phyloP scores from a whole-genome alignment of 768 basidiomycete genomes.

The Pleurotus ostreatus region DNA sequence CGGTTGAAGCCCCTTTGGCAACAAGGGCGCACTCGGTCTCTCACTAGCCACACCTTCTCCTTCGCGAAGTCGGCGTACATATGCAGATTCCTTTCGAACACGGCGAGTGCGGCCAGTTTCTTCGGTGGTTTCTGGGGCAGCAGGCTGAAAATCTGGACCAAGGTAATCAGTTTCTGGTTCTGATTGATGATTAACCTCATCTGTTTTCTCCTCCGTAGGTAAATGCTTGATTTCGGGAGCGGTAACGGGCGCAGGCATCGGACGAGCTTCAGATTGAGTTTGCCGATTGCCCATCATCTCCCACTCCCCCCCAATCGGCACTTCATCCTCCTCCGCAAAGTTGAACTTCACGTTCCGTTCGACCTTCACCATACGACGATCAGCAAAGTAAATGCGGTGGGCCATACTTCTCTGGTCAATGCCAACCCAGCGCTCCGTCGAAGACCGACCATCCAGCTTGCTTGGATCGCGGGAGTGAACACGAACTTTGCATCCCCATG shows the following conservation, averaged over 20 bases:
- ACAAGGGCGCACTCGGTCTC: neutral
- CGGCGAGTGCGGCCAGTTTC: conserved; percentile 4
- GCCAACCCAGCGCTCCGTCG: conserved; percentile 31
- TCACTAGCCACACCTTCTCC: conserved; percentile 11
- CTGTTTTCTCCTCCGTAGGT: no score
- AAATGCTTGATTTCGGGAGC: no score
- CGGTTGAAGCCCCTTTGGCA: conserved; percentile 12
- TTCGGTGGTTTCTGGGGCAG: neutral
- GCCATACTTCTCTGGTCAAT: conserved; percentile 25
- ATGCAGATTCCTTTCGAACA: conserved; percentile 10
- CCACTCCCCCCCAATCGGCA: conserved; percentile 17
- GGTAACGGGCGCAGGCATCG: neutral
- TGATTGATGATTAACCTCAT: neutral
- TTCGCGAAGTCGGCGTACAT: conserved; percentile 8
- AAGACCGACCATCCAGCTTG: conserved; percentile 21
- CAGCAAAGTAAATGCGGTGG: conserved; percentile 29
- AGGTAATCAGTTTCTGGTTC: neutral
- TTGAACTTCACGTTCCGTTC: conserved; percentile 20
- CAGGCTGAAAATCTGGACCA: neutral
- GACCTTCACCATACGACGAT: conserved; percentile 17
- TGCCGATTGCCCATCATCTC: neutral
- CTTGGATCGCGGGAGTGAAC: conserved; percentile 19
- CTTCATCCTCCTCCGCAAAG: conserved; percentile 7
- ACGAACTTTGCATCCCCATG: conserved; percentile 14
- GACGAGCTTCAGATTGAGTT: neutral